Evolutionary conservation across 768 basidiomycete genomes (phyloP).

Genomic region (Russula vinacea): DNA sequence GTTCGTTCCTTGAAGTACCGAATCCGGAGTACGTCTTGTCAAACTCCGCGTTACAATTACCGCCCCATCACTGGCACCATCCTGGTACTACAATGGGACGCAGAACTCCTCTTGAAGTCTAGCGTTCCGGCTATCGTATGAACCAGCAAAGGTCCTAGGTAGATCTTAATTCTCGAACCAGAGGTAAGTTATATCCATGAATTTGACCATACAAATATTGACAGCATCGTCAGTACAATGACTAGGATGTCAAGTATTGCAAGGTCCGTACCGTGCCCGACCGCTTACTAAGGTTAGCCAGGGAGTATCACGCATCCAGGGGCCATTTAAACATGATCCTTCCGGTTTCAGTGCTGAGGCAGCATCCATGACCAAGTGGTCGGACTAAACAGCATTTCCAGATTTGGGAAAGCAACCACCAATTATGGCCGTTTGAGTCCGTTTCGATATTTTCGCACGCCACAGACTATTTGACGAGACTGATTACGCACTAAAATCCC

Average conservation of each 20-base stretch:
- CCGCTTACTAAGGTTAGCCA: background rate
- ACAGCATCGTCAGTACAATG: background rate
- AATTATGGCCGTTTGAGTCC: background rate
- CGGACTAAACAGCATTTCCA: constrained; percentile 2
- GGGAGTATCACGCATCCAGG: background rate
- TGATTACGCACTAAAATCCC: background rate
- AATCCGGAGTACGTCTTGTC: too few relatives aligned
- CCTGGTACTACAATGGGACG: background rate
- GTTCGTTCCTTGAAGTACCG: too few relatives aligned
- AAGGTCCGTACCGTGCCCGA: background rate
- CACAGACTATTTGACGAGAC: background rate
- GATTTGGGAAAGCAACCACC: constrained; percentile 5
- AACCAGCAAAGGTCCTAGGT: too few relatives aligned
- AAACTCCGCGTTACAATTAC: background rate
- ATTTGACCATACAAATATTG: background rate
- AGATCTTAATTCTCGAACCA: background rate
- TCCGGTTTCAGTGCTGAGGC: background rate
- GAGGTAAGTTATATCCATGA: background rate
- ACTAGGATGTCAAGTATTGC: background rate
- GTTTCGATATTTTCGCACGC: background rate
- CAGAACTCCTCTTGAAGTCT: background rate
- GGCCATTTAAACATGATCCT: constrained; percentile 7
- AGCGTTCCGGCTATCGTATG: background rate
- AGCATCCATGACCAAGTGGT: constrained; percentile 8
- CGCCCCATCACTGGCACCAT: background rate